Base-by-base conservation (phyloP, 177 flowering plant genomes). In the Tripterygium wilfordii region DNA sequence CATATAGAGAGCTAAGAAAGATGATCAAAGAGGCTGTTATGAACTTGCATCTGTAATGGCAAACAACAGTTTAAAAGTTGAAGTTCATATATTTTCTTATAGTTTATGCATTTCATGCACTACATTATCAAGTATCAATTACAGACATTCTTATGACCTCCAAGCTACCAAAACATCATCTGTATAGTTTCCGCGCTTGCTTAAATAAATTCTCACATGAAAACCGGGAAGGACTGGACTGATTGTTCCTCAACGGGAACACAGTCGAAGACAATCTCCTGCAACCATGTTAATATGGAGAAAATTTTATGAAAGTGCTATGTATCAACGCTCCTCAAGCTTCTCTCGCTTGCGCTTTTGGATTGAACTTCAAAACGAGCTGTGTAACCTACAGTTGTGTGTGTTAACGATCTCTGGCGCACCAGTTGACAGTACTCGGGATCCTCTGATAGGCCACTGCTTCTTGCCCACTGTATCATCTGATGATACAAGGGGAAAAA, bases 1-100 rank as follows among this genome's bases (percentile, higher is more conserved):
- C 86, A 49, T 73, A 66, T 36, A 48, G 33, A 16, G 77, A 79
- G 54, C 57, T 79, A 8, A 52, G 57, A 20, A 79, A 73, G 45
- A 73, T 76, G 78, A 71, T 79, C 48, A 38, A 53, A 7, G 85
- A 79, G 42, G 81, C 85, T 0, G 81, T 76, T 48, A 56, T 18
- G 85, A 79, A 36, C 76, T 79, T 42, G 65, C 74, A 0, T 45
- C 64, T 14, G 53, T 72, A 5, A 61, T 75, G 76, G 83, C 69
- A 0, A 63, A 49, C n/a, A n/a, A n/a, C n/a, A n/a, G n/a, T n/a
- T n/a, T n/a, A n/a, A n/a, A n/a, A n/a, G n/a, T n/a, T n/a, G n/a
- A n/a, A n/a, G n/a, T n/a, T n/a, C n/a, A n/a, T n/a, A n/a, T n/a
- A n/a, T n/a, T n/a, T n/a, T n/a, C n/a, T n/a, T n/a, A n/a, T n/a